Evolutionary conservation across 352 stramenopile species (phyloP).

Genomic region (Stramenopiles sp.): DNA sequence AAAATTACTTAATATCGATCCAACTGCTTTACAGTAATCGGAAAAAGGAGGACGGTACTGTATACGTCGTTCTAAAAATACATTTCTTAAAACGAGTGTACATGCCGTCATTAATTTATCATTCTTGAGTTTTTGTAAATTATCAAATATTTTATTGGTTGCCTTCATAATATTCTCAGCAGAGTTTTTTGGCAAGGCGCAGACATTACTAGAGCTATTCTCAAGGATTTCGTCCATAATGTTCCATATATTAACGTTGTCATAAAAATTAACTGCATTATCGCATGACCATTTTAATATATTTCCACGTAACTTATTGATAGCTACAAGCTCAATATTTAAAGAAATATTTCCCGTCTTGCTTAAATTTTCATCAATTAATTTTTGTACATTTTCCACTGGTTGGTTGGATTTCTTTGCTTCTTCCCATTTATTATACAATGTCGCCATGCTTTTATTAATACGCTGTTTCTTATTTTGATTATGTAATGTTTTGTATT

Average conservation of each 20-base stretch:
- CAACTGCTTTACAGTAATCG: not conserved
- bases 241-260: not conserved
- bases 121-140: too few relatives aligned
- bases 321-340: not conserved
- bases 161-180: not conserved
- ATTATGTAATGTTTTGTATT: too few relatives aligned
- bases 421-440: too few relatives aligned
- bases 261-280: not conserved
- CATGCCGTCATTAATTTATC: too few relatives aligned
- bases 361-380: too few relatives aligned
- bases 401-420: too few relatives aligned
- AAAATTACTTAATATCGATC: not conserved
- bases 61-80: not conserved
- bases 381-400: too few relatives aligned
- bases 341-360: too few relatives aligned
- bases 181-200: not conserved
- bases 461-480: too few relatives aligned
- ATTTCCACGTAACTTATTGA: not conserved
- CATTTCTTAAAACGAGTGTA: not conserved
- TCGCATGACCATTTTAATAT: not conserved
- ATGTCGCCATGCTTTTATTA: too few relatives aligned
- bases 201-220: not conserved
- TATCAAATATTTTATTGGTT: not conserved
- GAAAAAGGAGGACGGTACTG: not conserved
- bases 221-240: not conserved